These are phyloP conservation scores for Yarrowia sp. DNA, from an alignment of 805 yeast genomes.

Conservation along the genomic window DNA sequence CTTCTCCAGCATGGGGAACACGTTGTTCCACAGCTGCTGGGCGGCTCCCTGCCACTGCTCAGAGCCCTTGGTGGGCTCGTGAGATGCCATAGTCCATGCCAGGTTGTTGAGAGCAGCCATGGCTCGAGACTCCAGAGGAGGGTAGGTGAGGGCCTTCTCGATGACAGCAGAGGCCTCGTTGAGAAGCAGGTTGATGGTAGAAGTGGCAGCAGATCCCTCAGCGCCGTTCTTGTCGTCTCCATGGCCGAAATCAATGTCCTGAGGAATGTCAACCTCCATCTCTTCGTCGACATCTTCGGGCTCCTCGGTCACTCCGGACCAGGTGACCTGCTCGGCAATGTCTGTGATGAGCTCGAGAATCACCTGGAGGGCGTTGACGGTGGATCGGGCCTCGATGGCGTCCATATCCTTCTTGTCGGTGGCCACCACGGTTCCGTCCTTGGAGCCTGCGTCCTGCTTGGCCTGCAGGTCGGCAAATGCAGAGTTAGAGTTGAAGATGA, in stretches of 20 bases:
- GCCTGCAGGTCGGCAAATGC: constrained; percentile 40
- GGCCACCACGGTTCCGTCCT: constrained; percentile 43
- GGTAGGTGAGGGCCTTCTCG: constrained; percentile 49
- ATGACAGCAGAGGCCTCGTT: constrained; percentile 42
- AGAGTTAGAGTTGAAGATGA: constrained; percentile 39
- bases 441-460: constrained; percentile 41
- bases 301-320: constrained; percentile 39
- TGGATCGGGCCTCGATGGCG: constrained; percentile 48
- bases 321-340: constrained; percentile 63
- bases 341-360: constrained; percentile 80
- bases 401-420: constrained; percentile 41
- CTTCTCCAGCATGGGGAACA: constrained; percentile 42
- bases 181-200: constrained; percentile 40
- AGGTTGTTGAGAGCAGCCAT: constrained; percentile 75
- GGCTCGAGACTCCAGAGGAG: constrained; percentile 62
- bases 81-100: constrained; percentile 59
- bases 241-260: constrained; percentile 20
- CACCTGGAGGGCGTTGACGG: constrained; percentile 68
- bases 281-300: constrained; percentile 42
- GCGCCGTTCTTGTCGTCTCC: constrained; percentile 35
- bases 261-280: constrained; percentile 40
- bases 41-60: constrained; percentile 52
- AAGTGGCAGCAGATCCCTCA: constrained; percentile 41
- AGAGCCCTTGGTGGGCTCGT: constrained; percentile 47
- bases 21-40: constrained; percentile 45